Percentiles rank a stretch among this genome's conserved stretches.
These are phyloP conservation scores for Pleoardoris graminearum DNA, from an alignment of 2,329 filamentous ascomycete genomes.

Conservation along the genomic window DNA sequence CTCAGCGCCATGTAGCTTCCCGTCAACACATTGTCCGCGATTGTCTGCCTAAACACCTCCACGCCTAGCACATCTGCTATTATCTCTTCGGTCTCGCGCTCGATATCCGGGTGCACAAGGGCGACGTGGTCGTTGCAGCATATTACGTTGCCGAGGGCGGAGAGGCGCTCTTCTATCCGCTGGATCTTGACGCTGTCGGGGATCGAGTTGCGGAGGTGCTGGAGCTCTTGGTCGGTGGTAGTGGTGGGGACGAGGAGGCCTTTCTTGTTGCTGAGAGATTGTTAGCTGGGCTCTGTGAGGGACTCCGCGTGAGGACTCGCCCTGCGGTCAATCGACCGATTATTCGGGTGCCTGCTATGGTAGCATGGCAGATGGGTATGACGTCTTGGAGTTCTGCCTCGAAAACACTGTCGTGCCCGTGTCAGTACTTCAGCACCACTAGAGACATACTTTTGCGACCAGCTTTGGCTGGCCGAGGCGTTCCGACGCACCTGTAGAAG, in stretches of 20 bases:
- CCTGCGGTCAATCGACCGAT: conserved; percentile 93
- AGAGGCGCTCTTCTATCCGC: conserved; percentile 95
- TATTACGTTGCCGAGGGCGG: conserved; percentile 95
- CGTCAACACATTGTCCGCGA: conserved; percentile 95
- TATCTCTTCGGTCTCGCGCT: conserved; percentile 98
- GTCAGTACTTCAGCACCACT: conserved; percentile 19
- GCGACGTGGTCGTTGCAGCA: conserved; percentile 96
- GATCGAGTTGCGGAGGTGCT: conserved; percentile 93
- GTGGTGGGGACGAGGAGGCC: conserved; percentile 94
- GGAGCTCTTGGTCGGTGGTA: conserved; percentile 96
- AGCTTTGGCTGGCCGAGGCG: background rate
- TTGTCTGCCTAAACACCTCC: conserved; percentile 90
- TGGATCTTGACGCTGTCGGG: conserved; percentile 92
- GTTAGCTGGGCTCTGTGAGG: conserved; percentile 1
- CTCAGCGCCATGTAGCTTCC: conserved; percentile 95
- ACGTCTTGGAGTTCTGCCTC: conserved; percentile 97
- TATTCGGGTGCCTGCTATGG: conserved; percentile 94
- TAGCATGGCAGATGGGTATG: conserved; percentile 94
- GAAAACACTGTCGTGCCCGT: conserved; percentile 68
- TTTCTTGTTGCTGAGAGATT: conserved; percentile 75
- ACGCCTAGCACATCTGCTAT: conserved; percentile 91
- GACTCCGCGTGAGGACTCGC: conserved; percentile 52
- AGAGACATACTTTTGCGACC: background rate
- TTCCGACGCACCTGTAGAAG: conserved; percentile 76
- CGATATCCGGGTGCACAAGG: conserved; percentile 91